Evolutionary conservation across 73 alveolate genomes (phyloP).

Genomic region (Stentor coeruleus): DNA sequence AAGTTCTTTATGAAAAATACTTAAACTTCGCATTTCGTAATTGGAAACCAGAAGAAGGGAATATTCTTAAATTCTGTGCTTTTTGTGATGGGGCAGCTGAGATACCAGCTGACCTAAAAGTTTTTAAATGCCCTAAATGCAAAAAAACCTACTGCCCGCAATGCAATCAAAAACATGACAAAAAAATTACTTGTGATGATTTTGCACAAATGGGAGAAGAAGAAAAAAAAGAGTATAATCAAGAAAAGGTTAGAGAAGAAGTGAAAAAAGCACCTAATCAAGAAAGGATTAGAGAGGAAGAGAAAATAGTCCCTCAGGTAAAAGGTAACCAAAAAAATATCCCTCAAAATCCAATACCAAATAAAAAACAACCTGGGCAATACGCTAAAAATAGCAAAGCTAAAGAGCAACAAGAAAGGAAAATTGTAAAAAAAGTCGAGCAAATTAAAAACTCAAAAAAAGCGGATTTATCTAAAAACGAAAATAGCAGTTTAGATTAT

Average conservation of each 20-base stretch:
- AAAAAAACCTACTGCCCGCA: neutral
- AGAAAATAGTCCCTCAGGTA: neutral
- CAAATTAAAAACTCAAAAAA: too few species aligned
- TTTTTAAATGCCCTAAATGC: conserved; percentile 8
- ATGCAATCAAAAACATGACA: conserved; percentile 6
- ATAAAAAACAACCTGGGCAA: too few species aligned
- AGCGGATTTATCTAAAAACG: neutral
- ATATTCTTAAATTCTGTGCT: neutral
- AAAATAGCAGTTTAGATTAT: too few species aligned
- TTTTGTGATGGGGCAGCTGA: conserved; percentile 13
- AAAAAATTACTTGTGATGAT: conserved; percentile 23
- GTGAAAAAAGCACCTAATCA: too few species aligned
- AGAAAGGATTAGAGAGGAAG: neutral
- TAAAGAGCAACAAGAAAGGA: neutral
- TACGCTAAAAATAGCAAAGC: neutral
- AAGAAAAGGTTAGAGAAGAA: too few species aligned
- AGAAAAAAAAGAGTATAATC: neutral
- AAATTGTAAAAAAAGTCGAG: neutral
- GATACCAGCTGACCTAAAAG: conserved; percentile 12
- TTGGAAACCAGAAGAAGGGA: conserved; percentile 6
- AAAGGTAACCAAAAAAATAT: too few species aligned
- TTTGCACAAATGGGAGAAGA: neutral
- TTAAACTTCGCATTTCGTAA: neutral
- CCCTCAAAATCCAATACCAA: neutral
- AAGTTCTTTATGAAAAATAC: neutral